Evolutionary conservation across 2,329 filamentous ascomycete genomes (phyloP), one percentile per base, ranked within the genome.

Genomic region (Pyricularia pennisetigena): DNA sequence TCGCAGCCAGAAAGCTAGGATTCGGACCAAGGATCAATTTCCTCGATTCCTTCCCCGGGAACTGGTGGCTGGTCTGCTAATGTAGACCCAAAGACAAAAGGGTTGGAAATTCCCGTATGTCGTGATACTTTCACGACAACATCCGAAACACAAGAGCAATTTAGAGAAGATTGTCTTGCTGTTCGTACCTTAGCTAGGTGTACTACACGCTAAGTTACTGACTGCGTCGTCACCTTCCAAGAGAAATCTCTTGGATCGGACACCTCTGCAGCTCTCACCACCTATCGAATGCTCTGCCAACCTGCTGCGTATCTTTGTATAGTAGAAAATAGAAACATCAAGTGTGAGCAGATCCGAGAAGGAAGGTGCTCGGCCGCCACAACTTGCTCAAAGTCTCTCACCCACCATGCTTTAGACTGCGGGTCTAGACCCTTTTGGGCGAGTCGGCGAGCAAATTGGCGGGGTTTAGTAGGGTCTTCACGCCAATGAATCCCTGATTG

Each of bases 321-420:
- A 61, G 8, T 61, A 61, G 23, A 24, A 54, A n/a, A 35, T 35
- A 54, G 20, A 54, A 54, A 54, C 16, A 20, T 54, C 16, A 54
- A n/a, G 41, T 61, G 23, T 12, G 24, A 16, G 57, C 57, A 61
- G 57, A 16, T 26, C n/a, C 57, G 4, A 24, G 24, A 9, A 28
- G 23, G 24, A 28, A 70, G 68, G 68, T 70, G 70, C 70, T 74
- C 68, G 70, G 65, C 69, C 71, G 73, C 75, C 74, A 79, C 75
- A 83, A 83, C 73, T 78, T 83, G 81, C 81, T 83, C 81, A 83
- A 83, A 82, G 74, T 74, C 76, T 75, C 81, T 79, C 80, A 80
- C 66, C 66, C 54, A 62, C 66, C 66, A 62, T 64, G 35, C 23
- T 61, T 61, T 26, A 61, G 24, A 26, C 57, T 61, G 23, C 12